A percentile compares a stretch with the other conserved stretches of the same genome.
Conservation (phyloP, 129 eudicot genomes). For the Apium graveolens region DNA sequence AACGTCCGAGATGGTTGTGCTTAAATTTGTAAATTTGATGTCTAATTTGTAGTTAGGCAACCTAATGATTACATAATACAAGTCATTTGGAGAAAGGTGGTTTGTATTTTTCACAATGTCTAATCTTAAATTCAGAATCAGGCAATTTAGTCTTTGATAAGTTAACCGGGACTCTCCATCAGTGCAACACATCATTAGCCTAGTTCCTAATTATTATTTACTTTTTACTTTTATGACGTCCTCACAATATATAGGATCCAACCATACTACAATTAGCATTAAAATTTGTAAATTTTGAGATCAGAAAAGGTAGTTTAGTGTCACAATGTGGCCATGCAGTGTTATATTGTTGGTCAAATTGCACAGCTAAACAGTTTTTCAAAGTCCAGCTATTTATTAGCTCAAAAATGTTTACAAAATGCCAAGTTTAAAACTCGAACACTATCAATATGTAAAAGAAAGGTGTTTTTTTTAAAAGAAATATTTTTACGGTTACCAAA, state of each 20-base stretch:
- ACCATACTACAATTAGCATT: neutral
- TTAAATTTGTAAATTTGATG: neutral
- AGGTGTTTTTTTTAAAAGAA: too few species aligned
- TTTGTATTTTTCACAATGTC: slow-evolving; percentile 8
- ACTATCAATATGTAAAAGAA: too few species aligned
- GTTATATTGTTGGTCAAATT: neutral
- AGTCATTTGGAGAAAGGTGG: neutral
- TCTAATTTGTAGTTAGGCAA: neutral
- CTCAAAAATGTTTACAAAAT: too few species aligned
- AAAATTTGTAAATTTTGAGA: neutral
- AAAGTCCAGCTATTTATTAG: too few species aligned
- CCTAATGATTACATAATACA: neutral
- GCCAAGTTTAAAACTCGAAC: too few species aligned
- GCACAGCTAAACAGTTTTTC: too few species aligned
- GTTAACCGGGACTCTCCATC: neutral
- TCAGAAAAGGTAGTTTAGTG: neutral
- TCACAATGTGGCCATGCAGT: neutral
- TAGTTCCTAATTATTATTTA: neutral
- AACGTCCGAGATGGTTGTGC: neutral
- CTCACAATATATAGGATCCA: neutral
- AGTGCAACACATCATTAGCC: neutral
- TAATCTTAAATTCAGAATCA: neutral
- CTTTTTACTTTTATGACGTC: neutral
- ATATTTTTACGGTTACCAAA: too few species aligned
- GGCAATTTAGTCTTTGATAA: neutral